Evolutionary conservation across 1,284 basidiomycete genomes (phyloP), one percentile per base, ranked within the genome.

Genomic region (Boletellus dicymbophilus): DNA sequence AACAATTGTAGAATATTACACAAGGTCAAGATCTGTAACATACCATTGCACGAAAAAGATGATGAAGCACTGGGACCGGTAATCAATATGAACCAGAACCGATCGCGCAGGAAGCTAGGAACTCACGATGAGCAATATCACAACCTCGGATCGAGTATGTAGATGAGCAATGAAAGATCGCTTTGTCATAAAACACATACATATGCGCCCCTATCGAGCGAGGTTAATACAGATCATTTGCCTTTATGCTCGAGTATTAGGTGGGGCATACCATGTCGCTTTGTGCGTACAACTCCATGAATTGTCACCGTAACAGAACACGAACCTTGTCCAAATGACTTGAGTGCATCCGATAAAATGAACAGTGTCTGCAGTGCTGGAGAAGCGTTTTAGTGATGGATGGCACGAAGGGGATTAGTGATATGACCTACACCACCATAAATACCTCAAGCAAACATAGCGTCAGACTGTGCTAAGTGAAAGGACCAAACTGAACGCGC

Each of bases 221-320:
- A n/a, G n/a, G n/a, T n/a, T n/a, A n/a, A n/a, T n/a, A 12, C 12
- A 48, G 2, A 50, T 43, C 34, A 21, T 30, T 37, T 27, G 10
- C 36, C n/a, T n/a, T 18, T 5, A n/a, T n/a, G n/a, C n/a, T n/a
- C n/a, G n/a, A n/a, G n/a, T n/a, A n/a, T n/a, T n/a, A n/a, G n/a
- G n/a, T n/a, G n/a, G n/a, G n/a, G n/a, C n/a, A n/a, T n/a, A 57
- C 56, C 50, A 50, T 3, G 44, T 2, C 20, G 57, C 10, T 2
- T 31, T 18, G 12, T 36, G 8, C 7, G 3, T 7, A n/a, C 56
- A 59, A 22, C 10, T 23, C 47, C n/a, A 45, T 0, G 54, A 43
- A 38, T 38, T 1, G 11, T 30, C 22, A 9, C 34, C 28, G 31
- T 46, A 51, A 20, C 55, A 57, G 7, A 22, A 37, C 25, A 46